Evolutionary conservation across 163 green algal genomes (phyloP).

Genomic region (Chloromonas sp.): DNA sequence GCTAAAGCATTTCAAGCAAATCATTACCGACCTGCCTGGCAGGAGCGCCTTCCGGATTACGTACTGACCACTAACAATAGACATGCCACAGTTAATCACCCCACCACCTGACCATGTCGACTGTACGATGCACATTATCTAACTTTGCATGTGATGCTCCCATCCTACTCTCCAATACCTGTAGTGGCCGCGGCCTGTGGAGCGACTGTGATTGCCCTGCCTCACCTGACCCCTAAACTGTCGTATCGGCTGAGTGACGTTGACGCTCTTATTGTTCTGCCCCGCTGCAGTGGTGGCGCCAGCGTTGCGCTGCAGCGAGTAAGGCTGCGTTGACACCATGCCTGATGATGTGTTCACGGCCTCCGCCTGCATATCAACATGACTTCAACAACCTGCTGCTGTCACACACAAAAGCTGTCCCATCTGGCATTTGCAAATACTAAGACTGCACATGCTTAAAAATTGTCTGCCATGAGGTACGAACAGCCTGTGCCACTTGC

Average conservation of each 20-base stretch:
- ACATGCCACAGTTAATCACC: no score
- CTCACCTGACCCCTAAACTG: slow-evolving; percentile 36
- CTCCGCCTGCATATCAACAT: background rate
- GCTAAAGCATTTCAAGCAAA: no score
- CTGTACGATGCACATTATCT: no score
- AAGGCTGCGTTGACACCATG: background rate
- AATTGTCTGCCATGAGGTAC: background rate
- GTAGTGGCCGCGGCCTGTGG: no score
- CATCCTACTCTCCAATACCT: no score
- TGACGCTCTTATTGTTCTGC: slow-evolving; percentile 9
- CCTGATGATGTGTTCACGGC: slow-evolving; percentile 1
- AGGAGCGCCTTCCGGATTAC: no score
- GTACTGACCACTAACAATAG: no score
- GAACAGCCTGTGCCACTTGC: background rate
- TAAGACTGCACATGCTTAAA: background rate
- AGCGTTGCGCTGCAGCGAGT: slow-evolving; percentile 8
- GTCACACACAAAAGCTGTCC: no score
- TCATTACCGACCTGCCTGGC: no score
- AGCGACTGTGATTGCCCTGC: no score
- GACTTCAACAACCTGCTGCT: background rate
- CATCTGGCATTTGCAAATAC: background rate
- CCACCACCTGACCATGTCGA: no score
- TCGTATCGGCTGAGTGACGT: slow-evolving; percentile 37
- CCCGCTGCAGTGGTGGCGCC: background rate
- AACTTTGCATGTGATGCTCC: no score